Conservation (phyloP, 2,329 filamentous ascomycete species). For the Leptographium flavum region DNA sequence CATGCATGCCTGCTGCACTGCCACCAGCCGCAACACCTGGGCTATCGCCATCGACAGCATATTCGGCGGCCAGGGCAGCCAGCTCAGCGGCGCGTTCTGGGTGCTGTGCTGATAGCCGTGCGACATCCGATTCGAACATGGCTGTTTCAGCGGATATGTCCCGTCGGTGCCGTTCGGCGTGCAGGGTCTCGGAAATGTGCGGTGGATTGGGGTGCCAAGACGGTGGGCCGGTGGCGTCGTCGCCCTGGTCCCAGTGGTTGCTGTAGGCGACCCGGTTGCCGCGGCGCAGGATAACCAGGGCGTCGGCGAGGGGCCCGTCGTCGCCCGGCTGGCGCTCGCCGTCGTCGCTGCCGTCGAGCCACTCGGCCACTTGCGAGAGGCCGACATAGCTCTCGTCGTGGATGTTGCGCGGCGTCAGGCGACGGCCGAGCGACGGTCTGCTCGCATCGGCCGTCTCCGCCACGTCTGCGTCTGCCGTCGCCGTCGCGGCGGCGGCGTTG, state of each 20-base stretch:
- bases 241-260: constrained; percentile 1
- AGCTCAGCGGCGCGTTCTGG: constrained; percentile 8
- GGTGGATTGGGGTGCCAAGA: background rate
- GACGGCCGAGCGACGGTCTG: constrained; percentile 17
- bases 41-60: background rate
- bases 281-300: constrained; percentile 25
- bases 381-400: constrained; percentile 31
- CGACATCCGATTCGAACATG: constrained; percentile 17
- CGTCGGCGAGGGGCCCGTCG: constrained; percentile 11
- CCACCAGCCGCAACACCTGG: no score
- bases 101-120: constrained; percentile 4
- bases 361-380: constrained; percentile 21
- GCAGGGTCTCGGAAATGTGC: constrained; percentile 6
- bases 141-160: constrained; percentile 6
- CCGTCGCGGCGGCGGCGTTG: background rate
- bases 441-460: background rate
- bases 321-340: background rate
- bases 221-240: background rate
- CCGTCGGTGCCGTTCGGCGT: constrained; percentile 8
- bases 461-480: background rate
- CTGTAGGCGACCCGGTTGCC: constrained; percentile 21
- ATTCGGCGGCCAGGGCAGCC: constrained; percentile 4
- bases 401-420: constrained; percentile 28
- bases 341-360: constrained; percentile 18
- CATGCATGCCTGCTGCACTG: background rate